Conservation (phyloP, 345 rosid genomes). For the Aquilaria yunnanensis region DNA sequence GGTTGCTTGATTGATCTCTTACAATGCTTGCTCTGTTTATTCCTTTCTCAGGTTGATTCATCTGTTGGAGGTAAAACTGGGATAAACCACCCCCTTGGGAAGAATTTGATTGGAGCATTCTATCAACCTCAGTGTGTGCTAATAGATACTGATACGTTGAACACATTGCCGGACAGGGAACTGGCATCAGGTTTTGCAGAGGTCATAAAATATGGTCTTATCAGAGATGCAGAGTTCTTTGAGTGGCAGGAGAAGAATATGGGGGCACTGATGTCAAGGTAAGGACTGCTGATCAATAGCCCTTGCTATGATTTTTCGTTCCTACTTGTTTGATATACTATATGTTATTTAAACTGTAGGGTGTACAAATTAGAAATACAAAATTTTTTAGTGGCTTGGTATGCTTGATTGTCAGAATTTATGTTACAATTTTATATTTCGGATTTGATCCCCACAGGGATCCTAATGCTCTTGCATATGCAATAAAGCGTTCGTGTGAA, state of each 20-base stretch:
- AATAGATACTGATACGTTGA: constrained; percentile 79
- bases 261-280: constrained; percentile 73
- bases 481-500: constrained; percentile 93
- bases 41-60: constrained; percentile 70
- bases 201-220: constrained; percentile 94
- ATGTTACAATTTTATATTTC: neutral
- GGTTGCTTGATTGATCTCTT: neutral
- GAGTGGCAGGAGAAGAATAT: constrained; percentile 97
- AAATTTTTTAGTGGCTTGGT: neutral
- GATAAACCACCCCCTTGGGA: constrained; percentile 87
- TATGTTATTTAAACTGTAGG: too few relatives aligned
- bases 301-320: neutral
- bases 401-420: constrained; percentile 4
- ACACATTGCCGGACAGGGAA: constrained; percentile 87
- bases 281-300: constrained; percentile 4
- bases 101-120: constrained; percentile 97
- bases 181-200: constrained; percentile 93
- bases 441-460: constrained; percentile 46
- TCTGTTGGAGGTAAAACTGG: constrained; percentile 99
- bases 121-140: constrained; percentile 98
- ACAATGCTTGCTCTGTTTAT: constrained; percentile 7
- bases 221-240: constrained; percentile 89
- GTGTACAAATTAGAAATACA: too few relatives aligned
- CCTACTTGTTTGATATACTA: neutral
- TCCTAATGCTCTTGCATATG: constrained; percentile 79